A percentile compares a stretch with the other conserved stretches of the same genome.
phyloP scores from a whole-genome alignment of 2,329 filamentous ascomycete genomes.

The Botrytis elliptica region DNA sequence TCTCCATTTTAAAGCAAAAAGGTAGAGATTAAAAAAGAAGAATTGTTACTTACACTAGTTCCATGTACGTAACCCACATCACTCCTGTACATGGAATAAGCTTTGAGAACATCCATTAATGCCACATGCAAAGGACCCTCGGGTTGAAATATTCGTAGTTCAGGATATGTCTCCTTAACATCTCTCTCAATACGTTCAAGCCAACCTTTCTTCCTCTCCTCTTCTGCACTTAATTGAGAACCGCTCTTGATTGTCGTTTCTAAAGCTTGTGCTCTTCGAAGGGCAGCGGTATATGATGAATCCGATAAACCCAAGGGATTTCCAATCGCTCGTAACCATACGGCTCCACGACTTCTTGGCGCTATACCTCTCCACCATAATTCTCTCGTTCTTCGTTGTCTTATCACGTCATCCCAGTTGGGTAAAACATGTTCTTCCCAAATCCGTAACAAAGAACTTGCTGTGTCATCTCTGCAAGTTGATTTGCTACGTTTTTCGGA shows the following conservation, averaged over 20 bases:
- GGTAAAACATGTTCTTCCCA: slow-evolving; percentile 78
- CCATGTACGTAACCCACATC: slow-evolving; percentile 77
- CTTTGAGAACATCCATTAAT: slow-evolving; percentile 70
- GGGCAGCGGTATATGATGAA: slow-evolving; percentile 67
- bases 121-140: slow-evolving; percentile 60
- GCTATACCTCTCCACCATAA: slow-evolving; percentile 82
- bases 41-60: slow-evolving; percentile 61
- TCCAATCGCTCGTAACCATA: slow-evolving; percentile 39
- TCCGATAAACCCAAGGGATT: slow-evolving; percentile 48
- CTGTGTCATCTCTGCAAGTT: slow-evolving; percentile 53
- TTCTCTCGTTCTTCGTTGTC: slow-evolving; percentile 67
- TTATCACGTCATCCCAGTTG: slow-evolving; percentile 70
- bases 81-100: slow-evolving; percentile 78
- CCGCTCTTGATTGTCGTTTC: slow-evolving; percentile 45
- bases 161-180: slow-evolving; percentile 65
- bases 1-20: not conserved
- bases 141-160: slow-evolving; percentile 65
- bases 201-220: slow-evolving; percentile 57
- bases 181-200: slow-evolving; percentile 64
- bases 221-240: slow-evolving; percentile 44
- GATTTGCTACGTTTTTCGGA: slow-evolving; percentile 51
- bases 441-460: slow-evolving; percentile 55
- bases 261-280: slow-evolving; percentile 63
- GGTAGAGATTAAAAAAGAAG: not conserved
- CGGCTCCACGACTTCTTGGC: slow-evolving; percentile 57